These are phyloP conservation scores for Cymodocea nodosa DNA, from an alignment of 116 monocot genomes.

Conservation along the genomic window DNA sequence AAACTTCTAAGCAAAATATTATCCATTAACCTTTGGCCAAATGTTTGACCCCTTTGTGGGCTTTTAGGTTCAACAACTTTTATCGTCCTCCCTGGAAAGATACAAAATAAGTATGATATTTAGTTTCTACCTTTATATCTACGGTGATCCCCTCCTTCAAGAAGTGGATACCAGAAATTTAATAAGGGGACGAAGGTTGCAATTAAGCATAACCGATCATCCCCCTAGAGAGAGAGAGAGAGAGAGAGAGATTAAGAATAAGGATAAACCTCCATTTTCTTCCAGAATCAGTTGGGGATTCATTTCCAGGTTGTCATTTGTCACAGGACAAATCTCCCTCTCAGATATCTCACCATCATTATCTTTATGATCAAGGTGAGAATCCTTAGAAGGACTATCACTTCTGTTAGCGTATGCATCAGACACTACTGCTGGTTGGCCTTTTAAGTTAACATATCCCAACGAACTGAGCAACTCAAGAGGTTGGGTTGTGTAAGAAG, in stretches of 20 bases:
- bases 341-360: constrained; percentile 23
- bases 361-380: constrained; percentile 17
- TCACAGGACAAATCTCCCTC: constrained; percentile 9
- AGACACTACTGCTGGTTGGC: constrained; percentile 13
- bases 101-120: no score
- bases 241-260: neutral
- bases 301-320: constrained; percentile 25
- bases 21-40: constrained; percentile 94
- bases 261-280: constrained; percentile 51
- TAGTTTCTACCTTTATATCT: no score
- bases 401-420: constrained; percentile 16
- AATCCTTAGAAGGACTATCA: constrained; percentile 18
- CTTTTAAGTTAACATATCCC: constrained; percentile 52
- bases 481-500: constrained; percentile 91
- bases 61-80: constrained; percentile 24
- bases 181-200: no score
- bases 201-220: no score
- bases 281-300: constrained; percentile 18
- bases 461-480: constrained; percentile 90
- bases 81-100: constrained; percentile 18
- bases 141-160: no score
- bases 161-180: no score
- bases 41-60: constrained; percentile 55
- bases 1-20: constrained; percentile 82
- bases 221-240: no score